Evolutionary conservation across 2,329 filamentous ascomycete genomes (phyloP).

Genomic region (Didymella lethalis): DNA sequence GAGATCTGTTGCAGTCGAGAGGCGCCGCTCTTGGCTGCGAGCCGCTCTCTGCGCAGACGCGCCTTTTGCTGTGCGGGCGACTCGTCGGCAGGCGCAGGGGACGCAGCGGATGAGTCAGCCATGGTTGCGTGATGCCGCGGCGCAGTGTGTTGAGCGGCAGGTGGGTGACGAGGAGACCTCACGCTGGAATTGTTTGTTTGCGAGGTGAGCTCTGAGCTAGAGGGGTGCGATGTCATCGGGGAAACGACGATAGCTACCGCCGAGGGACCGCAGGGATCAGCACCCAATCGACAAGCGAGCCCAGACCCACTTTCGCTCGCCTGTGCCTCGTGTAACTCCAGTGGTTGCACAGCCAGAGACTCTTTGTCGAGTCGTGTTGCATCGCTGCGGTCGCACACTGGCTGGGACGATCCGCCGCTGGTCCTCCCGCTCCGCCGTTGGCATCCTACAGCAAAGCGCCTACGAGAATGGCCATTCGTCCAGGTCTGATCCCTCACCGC

Average conservation of each 20-base stretch:
- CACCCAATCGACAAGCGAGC: slow-evolving; percentile 6
- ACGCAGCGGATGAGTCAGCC: slow-evolving; percentile 35
- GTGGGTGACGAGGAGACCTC: background rate
- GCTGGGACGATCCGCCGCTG: slow-evolving; percentile 11
- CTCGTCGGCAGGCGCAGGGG: slow-evolving; percentile 34
- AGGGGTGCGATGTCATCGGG: slow-evolving; percentile 18
- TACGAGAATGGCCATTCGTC: background rate
- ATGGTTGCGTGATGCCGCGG: slow-evolving; percentile 22
- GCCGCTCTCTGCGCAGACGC: slow-evolving; percentile 77
- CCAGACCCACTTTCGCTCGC: slow-evolving; percentile 1
- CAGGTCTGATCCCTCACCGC: slow-evolving; percentile 11
- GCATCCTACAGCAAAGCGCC: background rate
- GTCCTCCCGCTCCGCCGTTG: slow-evolving; percentile 7
- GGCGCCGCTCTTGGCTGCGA: slow-evolving; percentile 79
- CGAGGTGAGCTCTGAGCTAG: slow-evolving; percentile 12
- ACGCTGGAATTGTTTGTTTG: slow-evolving; percentile 9
- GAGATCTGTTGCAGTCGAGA: slow-evolving; percentile 78
- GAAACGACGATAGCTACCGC: slow-evolving; percentile 6
- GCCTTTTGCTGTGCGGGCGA: slow-evolving; percentile 65
- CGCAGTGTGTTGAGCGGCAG: background rate
- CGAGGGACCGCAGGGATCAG: background rate
- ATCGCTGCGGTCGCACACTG: background rate
- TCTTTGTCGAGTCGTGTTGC: slow-evolving; percentile 7
- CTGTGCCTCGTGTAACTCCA: background rate
- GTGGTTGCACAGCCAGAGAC: background rate